Evolutionary conservation across 257 asterid genomes (phyloP).

Genomic region (Euphrasia confusa): DNA sequence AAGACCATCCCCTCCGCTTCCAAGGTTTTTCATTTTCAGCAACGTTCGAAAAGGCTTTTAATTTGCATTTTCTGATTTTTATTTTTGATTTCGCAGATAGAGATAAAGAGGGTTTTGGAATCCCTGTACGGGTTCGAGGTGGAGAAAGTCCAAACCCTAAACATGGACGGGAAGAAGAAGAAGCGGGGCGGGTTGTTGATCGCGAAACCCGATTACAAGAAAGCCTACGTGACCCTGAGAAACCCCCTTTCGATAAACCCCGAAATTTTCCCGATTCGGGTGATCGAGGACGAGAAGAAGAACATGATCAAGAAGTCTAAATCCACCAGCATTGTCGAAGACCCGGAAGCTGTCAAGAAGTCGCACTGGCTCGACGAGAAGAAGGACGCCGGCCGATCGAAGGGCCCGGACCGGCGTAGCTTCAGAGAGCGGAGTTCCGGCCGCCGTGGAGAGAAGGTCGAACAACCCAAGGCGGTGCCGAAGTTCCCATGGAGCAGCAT

Average conservation of each 20-base stretch:
- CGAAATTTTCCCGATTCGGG: conserved; percentile 61
- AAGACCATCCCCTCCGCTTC: conserved; percentile 95
- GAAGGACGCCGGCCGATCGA: conserved; percentile 31
- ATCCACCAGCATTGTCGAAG: conserved; percentile 71
- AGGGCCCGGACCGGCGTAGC: conserved; percentile 32
- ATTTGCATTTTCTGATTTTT: background rate
- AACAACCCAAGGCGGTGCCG: conserved; percentile 25
- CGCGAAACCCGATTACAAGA: conserved; percentile 78
- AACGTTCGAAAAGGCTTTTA: background rate
- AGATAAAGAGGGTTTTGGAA: conserved; percentile 89
- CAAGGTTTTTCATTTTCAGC: conserved; percentile 40
- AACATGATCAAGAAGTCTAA: conserved; percentile 49
- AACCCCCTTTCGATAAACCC: conserved; percentile 67
- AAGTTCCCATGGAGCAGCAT: conserved; percentile 94
- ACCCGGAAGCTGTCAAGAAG: conserved; percentile 59
- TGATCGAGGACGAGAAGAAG: conserved; percentile 60
- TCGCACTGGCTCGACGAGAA: conserved; percentile 87
- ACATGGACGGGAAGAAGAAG: conserved; percentile 97
- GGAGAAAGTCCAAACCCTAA: conserved; percentile 75
- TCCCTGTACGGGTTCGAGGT: conserved; percentile 91
- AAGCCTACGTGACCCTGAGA: conserved; percentile 78
- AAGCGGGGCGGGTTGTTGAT: conserved; percentile 72
- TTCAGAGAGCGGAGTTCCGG: conserved; percentile 24
- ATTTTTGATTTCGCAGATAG: conserved; percentile 49
- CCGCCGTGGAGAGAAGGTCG: conserved; percentile 17